phyloP scores from a whole-genome alignment of 2,329 filamentous ascomycete genomes.

The Xylariaceae sp. region DNA sequence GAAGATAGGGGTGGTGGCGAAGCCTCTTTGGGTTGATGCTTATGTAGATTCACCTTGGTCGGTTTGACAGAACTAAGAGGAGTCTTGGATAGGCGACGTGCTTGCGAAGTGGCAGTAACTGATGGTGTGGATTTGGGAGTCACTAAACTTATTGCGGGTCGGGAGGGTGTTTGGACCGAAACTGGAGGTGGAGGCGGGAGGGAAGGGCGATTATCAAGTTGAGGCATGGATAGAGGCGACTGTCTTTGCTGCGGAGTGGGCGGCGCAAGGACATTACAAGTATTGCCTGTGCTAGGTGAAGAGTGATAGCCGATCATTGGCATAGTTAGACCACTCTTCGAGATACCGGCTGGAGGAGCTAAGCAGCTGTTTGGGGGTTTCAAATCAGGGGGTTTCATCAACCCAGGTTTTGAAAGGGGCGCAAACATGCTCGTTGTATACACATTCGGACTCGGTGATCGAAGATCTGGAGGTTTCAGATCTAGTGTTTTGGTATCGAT shows the following conservation, averaged over 20 bases:
- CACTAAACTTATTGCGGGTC: constrained; percentile 10
- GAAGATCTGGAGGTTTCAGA: constrained; percentile 25
- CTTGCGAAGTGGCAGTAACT: background rate
- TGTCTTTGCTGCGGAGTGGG: constrained; percentile 40
- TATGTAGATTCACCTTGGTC: constrained; percentile 22
- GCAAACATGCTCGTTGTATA: constrained; percentile 34
- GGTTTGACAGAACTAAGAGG: constrained; percentile 19
- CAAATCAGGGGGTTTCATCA: constrained; percentile 29
- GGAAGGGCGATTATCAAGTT: constrained; percentile 19
- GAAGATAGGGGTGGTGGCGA: constrained; percentile 29
- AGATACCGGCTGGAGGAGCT: constrained; percentile 29
- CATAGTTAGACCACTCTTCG: constrained; percentile 30
- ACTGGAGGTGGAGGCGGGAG: background rate
- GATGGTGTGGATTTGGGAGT: constrained; percentile 6
- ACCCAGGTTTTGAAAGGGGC: constrained; percentile 23
- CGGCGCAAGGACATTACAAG: constrained; percentile 41
- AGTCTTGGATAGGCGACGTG: constrained; percentile 17
- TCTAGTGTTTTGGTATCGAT: constrained; percentile 22
- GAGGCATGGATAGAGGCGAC: constrained; percentile 34
- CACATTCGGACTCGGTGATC: constrained; percentile 17
- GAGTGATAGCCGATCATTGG: constrained; percentile 34
- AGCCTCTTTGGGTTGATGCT: constrained; percentile 23
- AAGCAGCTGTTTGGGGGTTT: constrained; percentile 30
- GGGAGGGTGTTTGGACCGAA: constrained; percentile 8
- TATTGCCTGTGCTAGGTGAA: constrained; percentile 12